Percentiles rank a stretch among this genome's conserved stretches.
Conservation (phyloP, 2,329 filamentous ascomycete genomes). For the Beauveria caledonica region DNA sequence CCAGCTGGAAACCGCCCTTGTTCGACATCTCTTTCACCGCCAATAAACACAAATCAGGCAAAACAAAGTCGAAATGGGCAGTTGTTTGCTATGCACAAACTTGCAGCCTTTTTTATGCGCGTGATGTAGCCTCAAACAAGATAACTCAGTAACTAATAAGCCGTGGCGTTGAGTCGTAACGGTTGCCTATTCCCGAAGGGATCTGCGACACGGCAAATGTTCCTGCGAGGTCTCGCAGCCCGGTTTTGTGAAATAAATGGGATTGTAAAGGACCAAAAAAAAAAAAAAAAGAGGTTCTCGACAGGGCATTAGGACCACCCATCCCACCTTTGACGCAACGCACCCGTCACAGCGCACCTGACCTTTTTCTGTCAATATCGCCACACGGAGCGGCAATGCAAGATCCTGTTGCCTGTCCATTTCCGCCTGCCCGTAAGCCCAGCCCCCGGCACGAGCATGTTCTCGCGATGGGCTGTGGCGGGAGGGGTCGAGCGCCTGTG, state of each 20-base stretch:
- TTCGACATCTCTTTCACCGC: not conserved
- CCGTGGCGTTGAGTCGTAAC: not conserved
- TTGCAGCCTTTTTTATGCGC: not conserved
- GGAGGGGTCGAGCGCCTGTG: not conserved
- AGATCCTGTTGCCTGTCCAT: conserved; percentile 8
- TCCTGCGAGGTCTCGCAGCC: too few species aligned
- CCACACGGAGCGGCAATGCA: not conserved
- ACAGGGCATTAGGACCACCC: not conserved
- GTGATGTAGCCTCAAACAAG: not conserved
- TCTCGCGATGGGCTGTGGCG: not conserved
- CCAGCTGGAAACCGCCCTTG: not conserved
- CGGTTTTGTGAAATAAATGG: too few species aligned
- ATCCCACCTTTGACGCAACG: not conserved
- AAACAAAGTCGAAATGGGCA: not conserved
- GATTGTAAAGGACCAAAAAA: not conserved
- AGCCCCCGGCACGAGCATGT: not conserved
- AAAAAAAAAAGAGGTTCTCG: not conserved
- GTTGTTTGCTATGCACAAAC: not conserved
- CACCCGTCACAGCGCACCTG: not conserved
- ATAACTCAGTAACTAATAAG: not conserved
- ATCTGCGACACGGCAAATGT: too few species aligned
- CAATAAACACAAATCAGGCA: not conserved
- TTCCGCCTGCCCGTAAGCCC: not conserved
- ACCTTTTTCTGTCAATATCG: not conserved
- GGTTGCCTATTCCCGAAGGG: too few species aligned